Evolutionary conservation across 2,329 filamentous ascomycete species (phyloP), one percentile per base, ranked within the genome.

Genomic region (Aspergillus sp.): DNA sequence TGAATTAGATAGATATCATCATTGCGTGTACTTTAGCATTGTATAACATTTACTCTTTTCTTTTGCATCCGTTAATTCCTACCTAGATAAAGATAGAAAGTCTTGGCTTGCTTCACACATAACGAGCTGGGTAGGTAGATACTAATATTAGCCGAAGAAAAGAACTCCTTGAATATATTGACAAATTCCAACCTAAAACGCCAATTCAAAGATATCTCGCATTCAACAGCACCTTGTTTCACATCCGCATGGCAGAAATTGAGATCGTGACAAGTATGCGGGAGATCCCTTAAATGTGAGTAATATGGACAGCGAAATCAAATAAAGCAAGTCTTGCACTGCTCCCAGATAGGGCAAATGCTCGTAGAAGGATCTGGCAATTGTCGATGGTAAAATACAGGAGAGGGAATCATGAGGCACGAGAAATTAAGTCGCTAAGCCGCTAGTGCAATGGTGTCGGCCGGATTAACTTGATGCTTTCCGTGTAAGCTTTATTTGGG

Each of bases 1-100:
- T 83, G 62, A 43, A 48, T 50, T 39, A 56, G 15, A 34, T 44
- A 36, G 8, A 41, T 43, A 34, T 50, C 38, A n/a, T 45, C 38
- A n/a, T 45, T 38, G 18, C 24, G 32, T 43, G 41, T 43, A 30
- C 24, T 48, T 48, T 20, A 44, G 30, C 26, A 32, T 49, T 55
- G 53, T 55, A 55, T 49, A 42, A 26, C 32, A 54, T 47, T 18
- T 45, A 34, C 20, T 7, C 3, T 13, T 18, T 51, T 12, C 43
- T 50, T 22, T 11, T 18, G 22, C 7, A 39, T 50, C 17, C 24
- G 30, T 18, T 13, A 32, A 26, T n/a, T 44, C n/a, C 6, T 43
- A 43, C 15, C 11, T 44, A 44, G 18, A n/a, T 45, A 13, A 24
- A 24, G n/a, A 34, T n/a, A 34, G 26, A n/a, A 26, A 18, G 11